Conservation (phyloP, 2,329 filamentous ascomycete species). For the Penicillium sp. region DNA sequence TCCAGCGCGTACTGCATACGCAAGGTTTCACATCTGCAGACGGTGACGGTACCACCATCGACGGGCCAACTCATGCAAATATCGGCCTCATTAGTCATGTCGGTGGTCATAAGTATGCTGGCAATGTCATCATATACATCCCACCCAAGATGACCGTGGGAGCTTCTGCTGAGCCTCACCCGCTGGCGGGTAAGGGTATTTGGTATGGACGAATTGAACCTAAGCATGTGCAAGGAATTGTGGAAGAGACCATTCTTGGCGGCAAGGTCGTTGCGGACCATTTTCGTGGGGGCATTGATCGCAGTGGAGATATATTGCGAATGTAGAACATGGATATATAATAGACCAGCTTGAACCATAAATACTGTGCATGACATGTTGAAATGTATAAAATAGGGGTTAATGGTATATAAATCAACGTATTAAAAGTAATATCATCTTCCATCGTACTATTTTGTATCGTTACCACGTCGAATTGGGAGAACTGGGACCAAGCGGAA, state of each 20-base stretch:
- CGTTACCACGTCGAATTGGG: too few species aligned
- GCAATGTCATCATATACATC: constrained; percentile 87
- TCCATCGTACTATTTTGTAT: too few species aligned
- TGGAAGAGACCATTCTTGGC: constrained; percentile 82
- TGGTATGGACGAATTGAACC: constrained; percentile 86
- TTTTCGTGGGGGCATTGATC: constrained; percentile 84
- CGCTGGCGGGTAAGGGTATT: constrained; percentile 58
- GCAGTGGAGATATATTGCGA: constrained; percentile 72
- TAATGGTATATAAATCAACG: too few species aligned
- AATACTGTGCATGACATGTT: too few species aligned
- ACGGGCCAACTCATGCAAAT: constrained; percentile 40
- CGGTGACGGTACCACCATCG: constrained; percentile 26
- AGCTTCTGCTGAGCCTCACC: constrained; percentile 28
- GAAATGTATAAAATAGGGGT: too few species aligned
- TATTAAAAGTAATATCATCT: too few species aligned
- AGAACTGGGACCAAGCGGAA: too few species aligned
- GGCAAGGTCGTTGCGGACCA: constrained; percentile 85
- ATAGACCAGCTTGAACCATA: too few species aligned
- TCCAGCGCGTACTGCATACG: constrained; percentile 53
- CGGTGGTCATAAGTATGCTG: constrained; percentile 92
- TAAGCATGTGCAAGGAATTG: constrained; percentile 86
- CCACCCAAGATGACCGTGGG: constrained; percentile 37
- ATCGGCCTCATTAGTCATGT: constrained; percentile 72
- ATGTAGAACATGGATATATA: constrained; percentile 29
- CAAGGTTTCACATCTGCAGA: constrained; percentile 34